Evolutionary conservation across 2,329 filamentous ascomycete genomes (phyloP), one percentile per base, ranked within the genome.

Genomic region (Aspergillus costaricaensis): DNA sequence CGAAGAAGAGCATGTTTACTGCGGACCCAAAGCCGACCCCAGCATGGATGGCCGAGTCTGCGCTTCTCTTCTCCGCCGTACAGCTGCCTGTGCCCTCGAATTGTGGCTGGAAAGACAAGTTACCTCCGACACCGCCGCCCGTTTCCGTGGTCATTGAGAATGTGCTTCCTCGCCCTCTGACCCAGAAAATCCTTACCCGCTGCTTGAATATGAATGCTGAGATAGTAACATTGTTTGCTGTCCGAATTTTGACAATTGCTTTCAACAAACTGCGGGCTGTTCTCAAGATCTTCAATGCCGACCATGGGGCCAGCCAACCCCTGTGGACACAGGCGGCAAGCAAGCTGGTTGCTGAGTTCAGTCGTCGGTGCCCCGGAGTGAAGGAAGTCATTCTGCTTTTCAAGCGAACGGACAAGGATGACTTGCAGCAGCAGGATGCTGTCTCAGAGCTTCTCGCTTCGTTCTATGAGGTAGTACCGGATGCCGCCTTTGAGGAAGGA

Each of bases 1-100:
- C 87, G 47, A 88, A 86, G 72, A 93, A 92, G 71, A 88, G 85
- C 62, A 86, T 88, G 57, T 95, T 98, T 69, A 86, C 88, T 0
- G 92, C 96, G 64, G 93, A 98, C 44, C 93, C 95, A 0, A 98
- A 96, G 72, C 83, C 96, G 5, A 95, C 92, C 3, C 88, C 92
- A 48, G 95, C 92, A 0, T 99, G 95, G 95, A 91, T 98, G 67
- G 93, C 94, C 44, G 96, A 96, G 72, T 92, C 92, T 0, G 88
- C 92, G 0, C 91, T 98, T 63, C 79, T 99, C 5, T 96, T 96
- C 75, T 90, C 90, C 62, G 86, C 88, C 1, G 87, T 97, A 49
- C 85, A 89, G 59, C 80, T 96, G 38, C 86, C 88, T 1, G 81
- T 96, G 2, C 93, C 93, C 2, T 72, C 80, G 25, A 85, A 85